Evolutionary conservation across 2,329 filamentous ascomycete species (phyloP).

Genomic region (Pseudogymnoascus sp.): DNA sequence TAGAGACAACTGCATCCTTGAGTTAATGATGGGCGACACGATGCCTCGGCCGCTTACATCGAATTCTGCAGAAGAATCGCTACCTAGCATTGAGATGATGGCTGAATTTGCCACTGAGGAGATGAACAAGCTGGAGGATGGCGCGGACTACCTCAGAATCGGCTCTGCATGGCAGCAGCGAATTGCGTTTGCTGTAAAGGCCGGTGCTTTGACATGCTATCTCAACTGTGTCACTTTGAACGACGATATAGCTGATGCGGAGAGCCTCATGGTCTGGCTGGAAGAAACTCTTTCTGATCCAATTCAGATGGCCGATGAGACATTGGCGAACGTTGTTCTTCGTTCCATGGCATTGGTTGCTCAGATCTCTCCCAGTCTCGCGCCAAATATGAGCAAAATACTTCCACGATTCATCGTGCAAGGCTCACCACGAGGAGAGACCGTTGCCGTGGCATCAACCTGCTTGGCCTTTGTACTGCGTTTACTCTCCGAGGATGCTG

Average conservation of each 20-base stretch:
- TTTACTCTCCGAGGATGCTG: slow-evolving; percentile 78
- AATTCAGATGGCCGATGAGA: slow-evolving; percentile 72
- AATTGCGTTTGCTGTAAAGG: slow-evolving; percentile 78
- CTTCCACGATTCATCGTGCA: slow-evolving; percentile 85
- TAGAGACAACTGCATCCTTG: slow-evolving; percentile 58
- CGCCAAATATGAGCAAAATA: slow-evolving; percentile 67
- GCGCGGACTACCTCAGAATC: slow-evolving; percentile 80
- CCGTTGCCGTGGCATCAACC: slow-evolving; percentile 69
- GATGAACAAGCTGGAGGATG: slow-evolving; percentile 78
- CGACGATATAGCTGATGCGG: slow-evolving; percentile 70
- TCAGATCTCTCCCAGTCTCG: slow-evolving; percentile 62
- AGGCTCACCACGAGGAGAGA: slow-evolving; percentile 59
- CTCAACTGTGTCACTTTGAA: slow-evolving; percentile 78
- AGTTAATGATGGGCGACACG: slow-evolving; percentile 56
- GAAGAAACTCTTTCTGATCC: slow-evolving; percentile 73
- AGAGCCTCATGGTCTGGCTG: slow-evolving; percentile 75
- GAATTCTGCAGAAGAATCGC: slow-evolving; percentile 41
- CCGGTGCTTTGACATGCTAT: slow-evolving; percentile 71
- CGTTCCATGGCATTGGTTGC: slow-evolving; percentile 77
- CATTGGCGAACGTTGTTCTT: slow-evolving; percentile 68
- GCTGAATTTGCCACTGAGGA: slow-evolving; percentile 70
- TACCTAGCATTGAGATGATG: slow-evolving; percentile 52
- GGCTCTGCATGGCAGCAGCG: slow-evolving; percentile 80
- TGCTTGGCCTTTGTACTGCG: slow-evolving; percentile 76
- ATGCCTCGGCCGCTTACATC: slow-evolving; percentile 34